Evolutionary conservation across 2,329 filamentous ascomycete species (phyloP).

Genomic region (Botrytis pseudocinerea): DNA sequence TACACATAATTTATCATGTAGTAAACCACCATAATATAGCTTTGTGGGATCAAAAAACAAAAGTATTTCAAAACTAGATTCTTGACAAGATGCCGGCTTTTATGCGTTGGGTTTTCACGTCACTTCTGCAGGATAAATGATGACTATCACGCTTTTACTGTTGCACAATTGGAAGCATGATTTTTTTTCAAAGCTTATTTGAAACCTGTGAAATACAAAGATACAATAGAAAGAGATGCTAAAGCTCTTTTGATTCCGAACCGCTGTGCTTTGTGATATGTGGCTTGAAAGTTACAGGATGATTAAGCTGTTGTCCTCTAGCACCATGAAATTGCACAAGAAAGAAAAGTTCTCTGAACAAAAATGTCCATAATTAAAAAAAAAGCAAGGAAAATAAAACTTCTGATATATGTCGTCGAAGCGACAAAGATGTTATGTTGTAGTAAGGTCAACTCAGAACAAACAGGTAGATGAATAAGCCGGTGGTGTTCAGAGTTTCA

Average conservation of each 20-base stretch:
- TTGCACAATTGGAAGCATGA: not conserved
- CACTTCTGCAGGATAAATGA: too few relatives aligned
- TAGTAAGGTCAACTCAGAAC: not conserved
- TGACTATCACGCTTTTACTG: not conserved
- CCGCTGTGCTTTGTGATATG: not conserved
- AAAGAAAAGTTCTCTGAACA: not conserved
- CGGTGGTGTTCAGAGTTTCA: not conserved
- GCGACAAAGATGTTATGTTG: not conserved
- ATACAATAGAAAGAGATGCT: not conserved
- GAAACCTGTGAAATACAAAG: not conserved
- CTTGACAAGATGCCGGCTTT: not conserved
- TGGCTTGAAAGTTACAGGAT: not conserved
- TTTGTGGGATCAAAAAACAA: not conserved
- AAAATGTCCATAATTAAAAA: not conserved
- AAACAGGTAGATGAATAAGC: not conserved
- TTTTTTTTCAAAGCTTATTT: not conserved
- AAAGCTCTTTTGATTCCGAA: not conserved
- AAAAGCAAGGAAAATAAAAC: not conserved
- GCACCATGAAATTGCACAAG: not conserved
- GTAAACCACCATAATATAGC: not conserved
- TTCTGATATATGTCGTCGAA: not conserved
- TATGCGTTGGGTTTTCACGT: not conserved
- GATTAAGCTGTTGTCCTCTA: too few relatives aligned
- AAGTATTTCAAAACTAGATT: not conserved
- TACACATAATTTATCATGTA: not conserved